These are phyloP conservation scores for Amanita pseudoporphyria DNA, from an alignment of 768 basidiomycete species.

Conservation along the genomic window DNA sequence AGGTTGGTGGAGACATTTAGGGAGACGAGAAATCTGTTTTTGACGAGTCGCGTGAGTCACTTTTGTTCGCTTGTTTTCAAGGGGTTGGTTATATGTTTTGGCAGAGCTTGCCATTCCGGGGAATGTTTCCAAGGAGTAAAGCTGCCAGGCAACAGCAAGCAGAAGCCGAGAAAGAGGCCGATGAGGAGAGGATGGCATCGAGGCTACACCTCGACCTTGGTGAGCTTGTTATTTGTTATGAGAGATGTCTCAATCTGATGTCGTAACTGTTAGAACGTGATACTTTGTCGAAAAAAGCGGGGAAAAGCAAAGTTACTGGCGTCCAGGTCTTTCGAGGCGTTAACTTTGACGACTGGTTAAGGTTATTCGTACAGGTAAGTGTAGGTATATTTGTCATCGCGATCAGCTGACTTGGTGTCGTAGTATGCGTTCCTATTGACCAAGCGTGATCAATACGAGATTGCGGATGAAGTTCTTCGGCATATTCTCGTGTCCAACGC, in stretches of 20 bases:
- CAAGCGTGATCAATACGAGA: conserved; percentile 47
- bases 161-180: conserved; percentile 35
- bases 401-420: conserved; percentile 1
- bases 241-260: not conserved
- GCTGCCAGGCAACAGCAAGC: conserved; percentile 24
- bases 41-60: conserved; percentile 59
- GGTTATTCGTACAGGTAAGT: conserved; percentile 75
- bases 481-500: conserved; percentile 71
- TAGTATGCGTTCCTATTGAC: conserved; percentile 75
- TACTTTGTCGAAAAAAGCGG: conserved; percentile 38
- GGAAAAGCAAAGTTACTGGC: conserved; percentile 26
- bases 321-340: conserved; percentile 74
- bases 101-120: conserved; percentile 45
- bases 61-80: not conserved
- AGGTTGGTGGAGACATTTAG: conserved; percentile 90
- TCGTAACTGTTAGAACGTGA: conserved; percentile 39
- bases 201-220: conserved; percentile 68
- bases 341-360: conserved; percentile 77
- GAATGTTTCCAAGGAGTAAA: conserved; percentile 52
- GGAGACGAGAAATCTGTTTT: conserved; percentile 77
- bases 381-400: not conserved
- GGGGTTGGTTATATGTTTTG: conserved; percentile 13
- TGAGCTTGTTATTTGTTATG: conserved; percentile 17
- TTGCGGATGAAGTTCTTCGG: conserved; percentile 66
- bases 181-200: conserved; percentile 65